Conservation (phyloP, 2,329 filamentous ascomycete species). For the Coniochaeta sp. region DNA sequence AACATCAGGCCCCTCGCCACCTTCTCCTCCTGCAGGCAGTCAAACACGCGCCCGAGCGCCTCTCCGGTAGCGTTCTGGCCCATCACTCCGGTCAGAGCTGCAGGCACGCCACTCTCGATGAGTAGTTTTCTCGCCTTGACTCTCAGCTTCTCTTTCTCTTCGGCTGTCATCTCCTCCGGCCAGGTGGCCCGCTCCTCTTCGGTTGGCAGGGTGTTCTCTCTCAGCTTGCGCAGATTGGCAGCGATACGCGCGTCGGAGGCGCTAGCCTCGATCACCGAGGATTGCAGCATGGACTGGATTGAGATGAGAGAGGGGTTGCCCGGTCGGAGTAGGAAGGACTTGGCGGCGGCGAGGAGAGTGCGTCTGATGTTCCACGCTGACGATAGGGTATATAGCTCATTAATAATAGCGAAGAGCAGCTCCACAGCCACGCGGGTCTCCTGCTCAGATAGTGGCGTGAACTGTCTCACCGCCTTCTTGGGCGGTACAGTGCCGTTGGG, state of each 20-base stretch:
- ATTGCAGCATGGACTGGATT: slow-evolving; percentile 80
- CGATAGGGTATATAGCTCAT: slow-evolving; percentile 88
- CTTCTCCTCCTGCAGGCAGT: slow-evolving; percentile 81
- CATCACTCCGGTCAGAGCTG: slow-evolving; percentile 89
- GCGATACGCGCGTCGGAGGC: slow-evolving; percentile 76
- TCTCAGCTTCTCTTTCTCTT: slow-evolving; percentile 74
- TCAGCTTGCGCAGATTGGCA: slow-evolving; percentile 64
- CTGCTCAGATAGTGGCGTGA: slow-evolving; percentile 64
- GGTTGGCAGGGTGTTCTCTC: slow-evolving; percentile 77
- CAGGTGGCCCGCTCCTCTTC: slow-evolving; percentile 67
- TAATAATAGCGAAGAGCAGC: slow-evolving; percentile 90
- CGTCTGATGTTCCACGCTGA: slow-evolving; percentile 95
- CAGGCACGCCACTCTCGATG: slow-evolving; percentile 80
- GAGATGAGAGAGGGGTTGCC: slow-evolving; percentile 84
- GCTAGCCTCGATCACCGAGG: slow-evolving; percentile 73
- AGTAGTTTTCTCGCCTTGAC: slow-evolving; percentile 73
- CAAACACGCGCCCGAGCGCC: slow-evolving; percentile 84
- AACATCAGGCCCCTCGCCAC: slow-evolving; percentile 85
- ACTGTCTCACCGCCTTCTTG: slow-evolving; percentile 30
- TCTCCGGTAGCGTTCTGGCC: slow-evolving; percentile 85
- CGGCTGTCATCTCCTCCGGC: slow-evolving; percentile 57
- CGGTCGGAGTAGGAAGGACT: slow-evolving; percentile 86
- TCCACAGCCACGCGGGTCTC: slow-evolving; percentile 90
- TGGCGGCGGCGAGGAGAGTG: slow-evolving; percentile 85
- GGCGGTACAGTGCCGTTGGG: not conserved